These are phyloP conservation scores for Halteria grandinella DNA, from an alignment of 73 alveolate genomes.

Conservation along the genomic window DNA sequence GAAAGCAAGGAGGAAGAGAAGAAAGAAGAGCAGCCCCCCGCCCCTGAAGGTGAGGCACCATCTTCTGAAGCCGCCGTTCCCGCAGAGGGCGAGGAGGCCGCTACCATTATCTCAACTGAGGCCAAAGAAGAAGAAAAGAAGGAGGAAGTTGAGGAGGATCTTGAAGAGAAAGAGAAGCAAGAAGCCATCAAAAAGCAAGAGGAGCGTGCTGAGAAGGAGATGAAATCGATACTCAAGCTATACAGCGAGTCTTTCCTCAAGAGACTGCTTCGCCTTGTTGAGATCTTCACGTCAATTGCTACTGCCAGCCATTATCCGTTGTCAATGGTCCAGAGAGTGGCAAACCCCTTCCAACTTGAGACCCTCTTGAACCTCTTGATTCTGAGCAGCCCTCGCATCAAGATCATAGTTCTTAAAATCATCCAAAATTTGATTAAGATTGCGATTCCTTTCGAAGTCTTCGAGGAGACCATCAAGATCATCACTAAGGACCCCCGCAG, in stretches of 20 bases:
- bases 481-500: slow-evolving; percentile 33
- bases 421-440: slow-evolving; percentile 44
- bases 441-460: slow-evolving; percentile 60
- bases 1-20: slow-evolving; percentile 30
- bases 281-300: slow-evolving; percentile 56
- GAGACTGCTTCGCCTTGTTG: slow-evolving; percentile 51
- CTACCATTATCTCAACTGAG: too few relatives aligned
- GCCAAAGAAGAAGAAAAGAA: slow-evolving; percentile 26
- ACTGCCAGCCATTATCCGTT: slow-evolving; percentile 47
- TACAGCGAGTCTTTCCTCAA: slow-evolving; percentile 47
- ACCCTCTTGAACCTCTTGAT: slow-evolving; percentile 45
- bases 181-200: slow-evolving; percentile 41
- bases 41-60: not conserved
- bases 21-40: slow-evolving; percentile 28
- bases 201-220: slow-evolving; percentile 56
- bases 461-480: slow-evolving; percentile 59
- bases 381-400: slow-evolving; percentile 52
- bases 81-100: not conserved
- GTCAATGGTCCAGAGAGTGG: slow-evolving; percentile 69
- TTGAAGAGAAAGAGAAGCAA: slow-evolving; percentile 48
- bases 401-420: slow-evolving; percentile 52
- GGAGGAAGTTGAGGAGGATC: slow-evolving; percentile 46
- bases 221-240: slow-evolving; percentile 31
- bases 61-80: not conserved
- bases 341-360: slow-evolving; percentile 54